Evolutionary conservation across 257 asterid genomes (phyloP), one percentile per base, ranked within the genome.

Genomic region (Solanum corneliomulleri): DNA sequence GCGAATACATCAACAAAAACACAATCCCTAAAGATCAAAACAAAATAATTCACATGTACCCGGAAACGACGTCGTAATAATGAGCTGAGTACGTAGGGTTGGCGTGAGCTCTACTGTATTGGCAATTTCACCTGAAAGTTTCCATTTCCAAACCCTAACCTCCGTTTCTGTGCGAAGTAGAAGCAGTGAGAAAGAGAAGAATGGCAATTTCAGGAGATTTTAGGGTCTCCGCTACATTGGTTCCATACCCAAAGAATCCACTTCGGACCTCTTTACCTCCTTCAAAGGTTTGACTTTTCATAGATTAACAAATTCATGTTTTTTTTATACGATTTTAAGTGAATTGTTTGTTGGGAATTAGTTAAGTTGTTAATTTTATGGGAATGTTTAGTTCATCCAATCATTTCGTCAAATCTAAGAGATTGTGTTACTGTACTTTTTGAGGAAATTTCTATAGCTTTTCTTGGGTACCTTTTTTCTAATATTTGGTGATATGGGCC

Each of bases 181-280:
- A 76, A 14, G 78, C 37, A 35, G 33, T 62, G 29, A 18, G 62
- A 82, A 72, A 15, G 35, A 31, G n/a, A 75, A 81, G 7, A 35
- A 27, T 13, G 98, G 93, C 97, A 70, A 89, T 94, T 44, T 89
- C 94, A 6, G 97, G 97, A 86, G 97, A 93, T 93, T 92, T 93
- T 68, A 91, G 98, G 91, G 93, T 96, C 89, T 94, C 96, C 29
- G 97, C 97, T 25, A 90, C 98, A 80, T 49, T 93, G 82, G 90
- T 87, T 81, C 93, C 95, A 13, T 90, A 91, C 92, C 93, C 92
- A 25, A 91, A 89, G 90, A 94, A 92, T 87, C 92, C 93, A 16
- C 90, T 88, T 77, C 93, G 96, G 49, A 86, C 88, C 84, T 86
- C 94, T 42, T 87, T 91, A 13, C 90, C 92, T 64, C 95, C 94